Base-by-base conservation (phyloP, 345 rosid genomes). In the Mangifera indica region DNA sequence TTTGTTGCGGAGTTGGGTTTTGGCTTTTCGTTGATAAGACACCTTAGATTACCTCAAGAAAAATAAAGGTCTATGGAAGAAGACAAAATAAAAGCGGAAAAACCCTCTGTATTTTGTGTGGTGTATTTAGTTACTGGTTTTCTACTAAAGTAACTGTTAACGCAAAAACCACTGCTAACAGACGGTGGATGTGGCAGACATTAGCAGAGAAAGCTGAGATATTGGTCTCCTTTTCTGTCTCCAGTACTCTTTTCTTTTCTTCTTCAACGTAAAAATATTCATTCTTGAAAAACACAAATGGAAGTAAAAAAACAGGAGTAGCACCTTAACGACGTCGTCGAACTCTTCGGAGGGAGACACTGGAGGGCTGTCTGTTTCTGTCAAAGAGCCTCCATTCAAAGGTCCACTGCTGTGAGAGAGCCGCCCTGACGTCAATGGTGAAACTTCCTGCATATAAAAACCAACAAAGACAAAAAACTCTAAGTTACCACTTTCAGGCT, bases 321-420 rank as follows among this genome's bases (percentile, higher is more conserved):
- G 18, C 6, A 93, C 98, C 97, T 92, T 89, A 70, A 90, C 84
- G 74, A 94, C 83, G 87, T 94, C 98, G 78, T 94, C 97, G 12
- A 87, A 89, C 45, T 94, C 98, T 44, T 94, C 93, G 7, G 93
- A 85, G 1, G 97, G 97, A 37, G 98, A 94, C 51, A 86, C 80
- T 8, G 96, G 96, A 14, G 97, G 91, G 58, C 95, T 94, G 63
- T 92, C 97, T 8, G 82, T 83, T 76, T 83, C 91, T 48, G 87
- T 78, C 42, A 82, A 78, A 69, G 91, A 88, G 51, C 85, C 85
- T 1, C 78, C 80, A 24, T 85, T 86, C 82, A 90, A 80, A 60
- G 97, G 97, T 8, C 97, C 98, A 52, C 97, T 92, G 60, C 98
- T 94, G 79, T 92, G 97, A 56, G 98, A 94, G 29, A 92, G 89